These are phyloP conservation scores for Aureobasidium pullulans DNA, from an alignment of 2,329 filamentous ascomycete species.

Conservation along the genomic window DNA sequence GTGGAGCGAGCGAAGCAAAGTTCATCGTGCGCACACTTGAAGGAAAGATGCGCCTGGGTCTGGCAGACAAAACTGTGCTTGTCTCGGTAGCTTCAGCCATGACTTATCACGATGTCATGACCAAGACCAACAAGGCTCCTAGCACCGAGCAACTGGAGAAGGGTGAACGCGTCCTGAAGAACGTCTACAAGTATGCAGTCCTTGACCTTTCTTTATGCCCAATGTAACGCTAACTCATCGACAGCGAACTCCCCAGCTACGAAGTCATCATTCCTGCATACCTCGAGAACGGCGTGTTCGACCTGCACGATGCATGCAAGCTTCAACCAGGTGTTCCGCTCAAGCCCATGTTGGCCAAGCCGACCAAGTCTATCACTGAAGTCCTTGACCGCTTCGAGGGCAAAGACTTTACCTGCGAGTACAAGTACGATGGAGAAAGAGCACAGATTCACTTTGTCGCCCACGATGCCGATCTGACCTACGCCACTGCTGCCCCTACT, in stretches of 20 bases:
- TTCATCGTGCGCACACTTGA: conserved; percentile 89
- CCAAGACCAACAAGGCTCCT: conserved; percentile 59
- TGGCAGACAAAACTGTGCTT: conserved; percentile 88
- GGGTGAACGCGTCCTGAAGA: conserved; percentile 80
- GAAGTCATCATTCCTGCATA: conserved; percentile 90
- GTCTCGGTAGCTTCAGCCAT: conserved; percentile 85
- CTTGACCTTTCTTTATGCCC: background rate
- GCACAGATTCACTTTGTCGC: conserved; percentile 98
- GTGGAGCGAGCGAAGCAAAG: conserved; percentile 89
- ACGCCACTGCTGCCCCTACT: conserved; percentile 50
- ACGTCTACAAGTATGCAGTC: conserved; percentile 59
- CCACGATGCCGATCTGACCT: conserved; percentile 64
- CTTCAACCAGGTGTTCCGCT: conserved; percentile 87
- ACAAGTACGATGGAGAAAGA: conserved; percentile 96
- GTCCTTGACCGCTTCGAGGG: conserved; percentile 93
- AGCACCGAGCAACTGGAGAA: conserved; percentile 70
- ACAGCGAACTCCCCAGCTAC: conserved; percentile 75
- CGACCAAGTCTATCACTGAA: conserved; percentile 96
- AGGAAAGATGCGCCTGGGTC: conserved; percentile 82
- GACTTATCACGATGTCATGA: conserved; percentile 71
- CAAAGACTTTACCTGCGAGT: conserved; percentile 95
- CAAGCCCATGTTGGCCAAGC: conserved; percentile 98
- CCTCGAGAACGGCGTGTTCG: conserved; percentile 76
- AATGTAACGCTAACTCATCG: background rate
- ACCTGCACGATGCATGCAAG: conserved; percentile 77